A percentile compares a stretch with the other conserved stretches of the same genome.
Conservation (phyloP, 169 alveolate species). For the Hepatocystis sp. region DNA sequence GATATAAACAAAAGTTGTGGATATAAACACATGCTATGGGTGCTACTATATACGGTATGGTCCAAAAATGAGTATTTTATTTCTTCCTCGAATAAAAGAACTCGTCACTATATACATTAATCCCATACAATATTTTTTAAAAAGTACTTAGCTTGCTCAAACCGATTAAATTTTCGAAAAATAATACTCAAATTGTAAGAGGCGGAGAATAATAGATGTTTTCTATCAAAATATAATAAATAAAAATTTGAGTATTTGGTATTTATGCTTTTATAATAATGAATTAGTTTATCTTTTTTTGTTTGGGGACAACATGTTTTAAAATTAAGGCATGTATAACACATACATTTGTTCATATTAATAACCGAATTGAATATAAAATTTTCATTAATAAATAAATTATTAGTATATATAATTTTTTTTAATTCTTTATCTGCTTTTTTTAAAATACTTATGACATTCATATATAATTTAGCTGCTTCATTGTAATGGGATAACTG, state of each 20-base stretch:
- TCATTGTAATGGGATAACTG: conserved; percentile 53
- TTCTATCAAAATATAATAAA: conserved; percentile 56
- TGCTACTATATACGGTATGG: too few species aligned
- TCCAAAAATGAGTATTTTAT: too few species aligned
- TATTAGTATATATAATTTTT: conserved; percentile 10
- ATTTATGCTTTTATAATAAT: conserved; percentile 38
- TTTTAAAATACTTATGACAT: conserved; percentile 24
- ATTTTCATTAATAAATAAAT: conserved; percentile 18
- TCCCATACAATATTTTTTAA: conserved; percentile 52
- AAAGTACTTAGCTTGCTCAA: conserved; percentile 57
- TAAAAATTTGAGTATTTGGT: conserved; percentile 46
- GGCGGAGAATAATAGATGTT: conserved; percentile 65
- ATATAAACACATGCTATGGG: too few species aligned
- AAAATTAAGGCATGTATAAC: conserved; percentile 46
- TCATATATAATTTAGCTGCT: conserved; percentile 44
- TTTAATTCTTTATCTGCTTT: conserved; percentile 54
- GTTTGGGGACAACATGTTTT: not conserved
- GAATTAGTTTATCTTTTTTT: not conserved
- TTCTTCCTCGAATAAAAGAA: too few species aligned
- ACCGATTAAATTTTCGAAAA: conserved; percentile 37
- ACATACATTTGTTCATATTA: conserved; percentile 74
- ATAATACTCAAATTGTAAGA: conserved; percentile 55
- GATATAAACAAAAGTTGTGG: too few species aligned
- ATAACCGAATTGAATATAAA: conserved; percentile 50
- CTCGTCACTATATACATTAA: too few species aligned